phyloP scores from a whole-genome alignment of 768 basidiomycete genomes.

The Chalciporus piperatus region DNA sequence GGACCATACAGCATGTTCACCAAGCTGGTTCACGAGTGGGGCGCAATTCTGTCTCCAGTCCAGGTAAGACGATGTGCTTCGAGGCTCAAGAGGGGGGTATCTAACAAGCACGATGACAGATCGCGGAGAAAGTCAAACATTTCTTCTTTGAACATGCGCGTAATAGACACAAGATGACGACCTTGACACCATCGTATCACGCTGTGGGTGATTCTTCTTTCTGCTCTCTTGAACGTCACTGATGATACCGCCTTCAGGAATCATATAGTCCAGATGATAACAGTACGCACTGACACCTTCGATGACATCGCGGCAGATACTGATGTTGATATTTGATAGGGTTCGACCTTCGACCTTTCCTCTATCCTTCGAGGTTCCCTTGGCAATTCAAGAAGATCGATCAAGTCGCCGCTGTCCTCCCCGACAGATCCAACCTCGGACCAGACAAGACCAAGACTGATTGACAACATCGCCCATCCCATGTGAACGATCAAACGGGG shows the following conservation, averaged over 20 bases:
- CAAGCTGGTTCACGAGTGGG: conserved; percentile 94
- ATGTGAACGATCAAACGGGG: conserved; percentile 6
- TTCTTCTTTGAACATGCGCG: conserved; percentile 98
- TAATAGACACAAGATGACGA: conserved; percentile 99
- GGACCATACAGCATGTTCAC: conserved; percentile 98
- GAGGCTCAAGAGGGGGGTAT: neutral
- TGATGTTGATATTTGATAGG: conserved; percentile 43
- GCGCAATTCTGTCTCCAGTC: conserved; percentile 72
- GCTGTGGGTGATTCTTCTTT: conserved; percentile 54
- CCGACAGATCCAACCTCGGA: conserved; percentile 56
- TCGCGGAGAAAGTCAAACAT: conserved; percentile 94
- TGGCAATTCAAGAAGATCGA: conserved; percentile 99
- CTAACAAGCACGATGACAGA: conserved; percentile 42
- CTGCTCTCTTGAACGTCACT: neutral
- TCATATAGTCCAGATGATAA: conserved; percentile 97
- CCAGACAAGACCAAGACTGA: conserved; percentile 49
- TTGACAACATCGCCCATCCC: conserved; percentile 19
- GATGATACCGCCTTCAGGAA: conserved; percentile 52
- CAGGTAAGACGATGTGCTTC: conserved; percentile 49
- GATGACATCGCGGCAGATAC: neutral
- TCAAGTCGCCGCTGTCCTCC: conserved; percentile 70
- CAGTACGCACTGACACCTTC: conserved; percentile 47
- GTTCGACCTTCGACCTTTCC: conserved; percentile 93
- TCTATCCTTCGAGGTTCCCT: conserved; percentile 92
- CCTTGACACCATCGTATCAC: conserved; percentile 89